Percentiles rank a stretch among this genome's conserved stretches.
Conservation (phyloP, 208 protist species). For the Acanthamoeba healyi region DNA sequence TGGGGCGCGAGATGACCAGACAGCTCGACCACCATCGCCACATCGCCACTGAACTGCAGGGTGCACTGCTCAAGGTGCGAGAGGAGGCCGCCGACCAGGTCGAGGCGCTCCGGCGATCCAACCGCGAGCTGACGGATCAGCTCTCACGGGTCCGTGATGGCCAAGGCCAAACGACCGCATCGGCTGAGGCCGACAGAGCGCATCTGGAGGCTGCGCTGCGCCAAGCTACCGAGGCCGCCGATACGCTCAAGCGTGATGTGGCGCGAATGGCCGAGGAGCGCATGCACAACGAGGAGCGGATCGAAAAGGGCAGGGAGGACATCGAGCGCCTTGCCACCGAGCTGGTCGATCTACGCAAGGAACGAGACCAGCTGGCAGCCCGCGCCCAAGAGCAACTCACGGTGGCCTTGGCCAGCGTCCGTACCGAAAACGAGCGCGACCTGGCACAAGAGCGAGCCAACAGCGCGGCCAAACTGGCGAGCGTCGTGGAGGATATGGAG, state of each 20-base stretch:
- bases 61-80: too few relatives aligned
- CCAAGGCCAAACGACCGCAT: too few relatives aligned
- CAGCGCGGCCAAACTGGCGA: neutral
- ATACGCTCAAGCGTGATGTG: slow-evolving; percentile 16
- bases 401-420: neutral
- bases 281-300: neutral
- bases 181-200: neutral
- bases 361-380: slow-evolving; percentile 17
- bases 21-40: too few relatives aligned
- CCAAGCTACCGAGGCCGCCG: neutral
- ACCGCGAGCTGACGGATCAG: too few relatives aligned
- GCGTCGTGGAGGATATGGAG: neutral
- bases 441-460: neutral
- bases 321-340: slow-evolving; percentile 23
- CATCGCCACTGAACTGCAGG: too few relatives aligned
- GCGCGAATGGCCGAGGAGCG: neutral
- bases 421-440: neutral
- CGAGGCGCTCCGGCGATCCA: too few relatives aligned
- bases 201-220: neutral
- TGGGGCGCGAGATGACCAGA: too few relatives aligned
- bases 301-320: neutral
- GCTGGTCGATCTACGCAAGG: neutral
- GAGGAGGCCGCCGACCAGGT: too few relatives aligned
- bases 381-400: neutral
- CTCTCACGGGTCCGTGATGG: too few relatives aligned